phyloP scores from a whole-genome alignment of 257 asterid genomes.

The Solanum neorickii region DNA sequence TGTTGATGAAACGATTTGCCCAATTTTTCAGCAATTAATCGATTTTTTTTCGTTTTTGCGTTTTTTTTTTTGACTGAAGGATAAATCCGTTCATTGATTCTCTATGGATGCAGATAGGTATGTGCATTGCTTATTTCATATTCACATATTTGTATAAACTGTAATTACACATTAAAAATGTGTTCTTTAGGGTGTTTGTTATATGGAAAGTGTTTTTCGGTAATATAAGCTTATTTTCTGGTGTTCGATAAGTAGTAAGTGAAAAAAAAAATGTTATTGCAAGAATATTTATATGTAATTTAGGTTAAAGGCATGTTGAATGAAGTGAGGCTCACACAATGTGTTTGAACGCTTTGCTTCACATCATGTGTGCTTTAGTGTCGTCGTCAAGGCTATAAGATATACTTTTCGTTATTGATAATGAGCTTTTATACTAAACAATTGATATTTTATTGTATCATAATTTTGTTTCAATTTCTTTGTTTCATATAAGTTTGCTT shows the following conservation, averaged over 20 bases:
- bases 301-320: neutral
- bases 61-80: neutral
- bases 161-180: neutral
- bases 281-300: neutral
- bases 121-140: neutral
- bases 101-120: conserved; percentile 12
- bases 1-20: neutral
- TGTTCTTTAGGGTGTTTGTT: neutral
- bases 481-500: neutral
- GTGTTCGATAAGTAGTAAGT: neutral
- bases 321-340: neutral
- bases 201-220: neutral
- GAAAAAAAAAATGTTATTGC: neutral
- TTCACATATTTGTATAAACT: neutral
- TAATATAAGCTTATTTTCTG: neutral
- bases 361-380: neutral
- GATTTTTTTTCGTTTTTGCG: neutral
- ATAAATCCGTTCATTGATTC: neutral
- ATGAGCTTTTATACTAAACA: neutral
- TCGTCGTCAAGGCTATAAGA: neutral
- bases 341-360: neutral
- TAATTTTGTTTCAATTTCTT: neutral
- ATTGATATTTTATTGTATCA: neutral
- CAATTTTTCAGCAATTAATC: neutral
- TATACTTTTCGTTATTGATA: neutral